Evolutionary conservation across 805 yeast species (phyloP).

Genomic region (Monosporozyma siamensis): DNA sequence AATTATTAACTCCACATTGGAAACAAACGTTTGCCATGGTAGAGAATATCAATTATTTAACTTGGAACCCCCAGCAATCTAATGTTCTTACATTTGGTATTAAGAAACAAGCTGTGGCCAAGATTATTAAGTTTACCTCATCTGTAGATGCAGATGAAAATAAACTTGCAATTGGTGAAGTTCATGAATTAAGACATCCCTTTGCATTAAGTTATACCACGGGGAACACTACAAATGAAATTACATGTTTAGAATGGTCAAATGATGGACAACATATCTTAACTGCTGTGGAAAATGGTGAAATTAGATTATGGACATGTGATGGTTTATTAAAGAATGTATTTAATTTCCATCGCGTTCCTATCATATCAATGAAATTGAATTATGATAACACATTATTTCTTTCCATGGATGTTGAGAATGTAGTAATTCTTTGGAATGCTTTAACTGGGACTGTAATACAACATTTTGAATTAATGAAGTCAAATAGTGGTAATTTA

Average conservation of each 20-base stretch:
- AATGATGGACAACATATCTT: conserved; percentile 52
- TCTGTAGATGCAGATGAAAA: too few species aligned
- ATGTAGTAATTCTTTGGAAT: conserved; percentile 58
- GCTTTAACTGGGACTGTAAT: conserved; percentile 41
- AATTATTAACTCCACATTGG: conserved; percentile 4
- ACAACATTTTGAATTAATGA: conserved; percentile 36
- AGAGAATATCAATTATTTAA: conserved; percentile 33
- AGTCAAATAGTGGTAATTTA: conserved; percentile 5
- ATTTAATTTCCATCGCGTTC: conserved; percentile 42
- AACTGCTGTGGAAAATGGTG: conserved; percentile 63
- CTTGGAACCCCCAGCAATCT: conserved; percentile 48
- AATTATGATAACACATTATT: conserved; percentile 44
- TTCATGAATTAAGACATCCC: conserved; percentile 30
- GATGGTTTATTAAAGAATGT: conserved; percentile 57
- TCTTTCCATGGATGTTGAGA: conserved; percentile 50
- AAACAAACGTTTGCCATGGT: conserved; percentile 28
- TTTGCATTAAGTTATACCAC: conserved; percentile 19
- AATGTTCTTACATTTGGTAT: conserved; percentile 47
- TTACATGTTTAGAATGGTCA: conserved; percentile 48
- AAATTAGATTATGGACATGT: conserved; percentile 66
- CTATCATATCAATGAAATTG: conserved; percentile 56
- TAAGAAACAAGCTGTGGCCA: conserved; percentile 36
- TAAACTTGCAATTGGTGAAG: background rate
- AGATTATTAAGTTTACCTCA: conserved; percentile 35
- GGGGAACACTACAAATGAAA: conserved; percentile 18